Base-by-base conservation (phyloP, 164 flowering plant genomes). In the Aristolochia contorta region DNA sequence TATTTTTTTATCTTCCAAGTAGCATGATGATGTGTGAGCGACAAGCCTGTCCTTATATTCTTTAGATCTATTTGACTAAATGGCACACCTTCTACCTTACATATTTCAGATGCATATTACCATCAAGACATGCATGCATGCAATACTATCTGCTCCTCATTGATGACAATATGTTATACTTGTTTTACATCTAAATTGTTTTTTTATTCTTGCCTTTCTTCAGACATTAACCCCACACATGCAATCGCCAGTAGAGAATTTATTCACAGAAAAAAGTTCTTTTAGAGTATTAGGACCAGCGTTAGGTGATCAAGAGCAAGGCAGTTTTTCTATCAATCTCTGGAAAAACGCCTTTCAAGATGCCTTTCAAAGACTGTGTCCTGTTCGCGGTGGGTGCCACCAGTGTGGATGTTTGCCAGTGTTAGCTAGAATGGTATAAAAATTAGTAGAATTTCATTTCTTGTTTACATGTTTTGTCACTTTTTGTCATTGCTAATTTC, bases 401-500 rank as follows among this genome's bases (percentile, higher is more conserved):
- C 92, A 87, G 61, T 94, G 99, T 69, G 99, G 99, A 62, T 94
- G 99, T 79, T 77, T 94, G 72, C 92, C 97, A 27, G 78, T 83
- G 24, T 71, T 94, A 71, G 91, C 96, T 49, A 89, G 84, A 75
- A 77, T 82, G 91, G 99, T 94, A 74, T 16, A 72, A 51, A 15
- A 19, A 12, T 13, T 1, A 22, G 3, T 53, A 23, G 1, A n/a
- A 19, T n/a, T 50, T 6, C 54, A n/a, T 6, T 50, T 18, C 19
- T 22, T 50, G 12, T n/a, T 22, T 7, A 50, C 12, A 50, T n/a
- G 24, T 54, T 16, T 24, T 23, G 15, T 19, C 25, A n/a, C 21
- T 54, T 54, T 22, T 54, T 23, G 2, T 12, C 43, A 37, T 37
- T 37, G 12, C 43, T 37, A 37, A 37, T 37, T 10, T 37, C 43